These are phyloP conservation scores for Bertia moriformis DNA, from an alignment of 2,329 filamentous ascomycete species.

Conservation along the genomic window DNA sequence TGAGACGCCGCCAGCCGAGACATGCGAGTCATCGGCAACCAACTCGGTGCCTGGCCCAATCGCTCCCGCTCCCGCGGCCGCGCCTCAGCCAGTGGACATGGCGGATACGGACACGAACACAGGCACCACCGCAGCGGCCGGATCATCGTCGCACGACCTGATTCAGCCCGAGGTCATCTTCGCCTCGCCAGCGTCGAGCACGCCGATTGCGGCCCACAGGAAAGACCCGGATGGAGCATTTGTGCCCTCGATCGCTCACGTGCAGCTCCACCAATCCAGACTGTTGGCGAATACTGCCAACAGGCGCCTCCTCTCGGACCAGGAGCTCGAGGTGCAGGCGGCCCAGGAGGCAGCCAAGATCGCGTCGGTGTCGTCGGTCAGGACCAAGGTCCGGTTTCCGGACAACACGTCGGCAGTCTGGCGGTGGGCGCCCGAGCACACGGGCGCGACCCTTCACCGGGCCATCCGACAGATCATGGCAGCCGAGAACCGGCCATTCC, in stretches of 20 bases:
- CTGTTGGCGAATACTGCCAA: constrained; percentile 52
- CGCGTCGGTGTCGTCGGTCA: constrained; percentile 50
- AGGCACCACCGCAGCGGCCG: neutral
- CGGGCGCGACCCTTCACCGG: constrained; percentile 56
- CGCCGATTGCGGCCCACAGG: constrained; percentile 59
- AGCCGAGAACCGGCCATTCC: constrained; percentile 50
- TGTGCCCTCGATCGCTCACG: constrained; percentile 61
- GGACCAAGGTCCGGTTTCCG: constrained; percentile 72
- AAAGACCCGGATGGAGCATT: constrained; percentile 62
- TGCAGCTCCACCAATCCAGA: constrained; percentile 57
- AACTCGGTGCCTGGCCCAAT: neutral
- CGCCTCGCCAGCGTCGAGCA: constrained; percentile 59
- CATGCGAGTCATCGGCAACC: too few species aligned
- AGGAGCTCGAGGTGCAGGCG: constrained; percentile 60
- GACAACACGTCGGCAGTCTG: constrained; percentile 69
- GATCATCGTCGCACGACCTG: constrained; percentile 7
- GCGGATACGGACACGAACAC: neutral
- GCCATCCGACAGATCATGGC: constrained; percentile 63
- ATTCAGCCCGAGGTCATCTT: constrained; percentile 55
- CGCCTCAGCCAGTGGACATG: neutral
- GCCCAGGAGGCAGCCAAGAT: constrained; percentile 51
- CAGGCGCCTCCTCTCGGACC: constrained; percentile 66
- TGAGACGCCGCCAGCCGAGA: too few species aligned
- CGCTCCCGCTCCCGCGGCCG: neutral
- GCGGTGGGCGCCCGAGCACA: constrained; percentile 53